phyloP scores from a whole-genome alignment of 2,329 filamentous ascomycete species.

The Cylindrodendrum hubeiense region DNA sequence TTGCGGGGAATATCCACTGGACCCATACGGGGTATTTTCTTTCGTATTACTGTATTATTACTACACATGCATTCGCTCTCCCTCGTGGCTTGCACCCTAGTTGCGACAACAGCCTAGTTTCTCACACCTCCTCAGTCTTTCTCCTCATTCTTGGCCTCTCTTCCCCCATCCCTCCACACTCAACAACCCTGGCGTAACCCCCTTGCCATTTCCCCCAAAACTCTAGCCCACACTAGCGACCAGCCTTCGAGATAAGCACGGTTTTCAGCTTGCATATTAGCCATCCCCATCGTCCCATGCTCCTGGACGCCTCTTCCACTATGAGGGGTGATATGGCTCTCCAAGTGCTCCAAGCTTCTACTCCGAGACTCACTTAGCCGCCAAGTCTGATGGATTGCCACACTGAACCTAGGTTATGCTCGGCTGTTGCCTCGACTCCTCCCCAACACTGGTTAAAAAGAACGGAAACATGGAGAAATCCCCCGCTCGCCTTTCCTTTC shows the following conservation, averaged over 20 bases:
- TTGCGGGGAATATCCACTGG: conserved; percentile 34
- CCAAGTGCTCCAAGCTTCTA: conserved; percentile 13
- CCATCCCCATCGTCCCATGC: conserved; percentile 5
- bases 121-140: conserved; percentile 18
- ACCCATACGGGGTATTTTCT: conserved; percentile 26
- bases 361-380: conserved; percentile 8
- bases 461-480: conserved; percentile 34
- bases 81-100: conserved; percentile 18
- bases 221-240: conserved; percentile 13
- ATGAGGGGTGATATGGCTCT: conserved; percentile 11
- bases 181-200: conserved; percentile 2
- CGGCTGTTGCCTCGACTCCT: conserved; percentile 25
- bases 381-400: conserved; percentile 16
- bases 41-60: conserved; percentile 2
- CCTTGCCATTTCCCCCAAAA: conserved; percentile 4
- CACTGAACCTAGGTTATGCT: conserved; percentile 30
- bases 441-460: conserved; percentile 10
- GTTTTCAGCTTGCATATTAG: conserved; percentile 25
- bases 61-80: conserved; percentile 7
- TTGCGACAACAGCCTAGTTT: conserved; percentile 21
- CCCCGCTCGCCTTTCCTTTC: conserved; percentile 3
- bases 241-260: conserved; percentile 25
- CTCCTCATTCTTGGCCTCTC: conserved; percentile 23
- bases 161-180: not conserved
- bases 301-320: conserved; percentile 3